These are phyloP conservation scores for Uncinocarpus reesii DNA, from an alignment of 2,329 filamentous ascomycete genomes.

Conservation along the genomic window DNA sequence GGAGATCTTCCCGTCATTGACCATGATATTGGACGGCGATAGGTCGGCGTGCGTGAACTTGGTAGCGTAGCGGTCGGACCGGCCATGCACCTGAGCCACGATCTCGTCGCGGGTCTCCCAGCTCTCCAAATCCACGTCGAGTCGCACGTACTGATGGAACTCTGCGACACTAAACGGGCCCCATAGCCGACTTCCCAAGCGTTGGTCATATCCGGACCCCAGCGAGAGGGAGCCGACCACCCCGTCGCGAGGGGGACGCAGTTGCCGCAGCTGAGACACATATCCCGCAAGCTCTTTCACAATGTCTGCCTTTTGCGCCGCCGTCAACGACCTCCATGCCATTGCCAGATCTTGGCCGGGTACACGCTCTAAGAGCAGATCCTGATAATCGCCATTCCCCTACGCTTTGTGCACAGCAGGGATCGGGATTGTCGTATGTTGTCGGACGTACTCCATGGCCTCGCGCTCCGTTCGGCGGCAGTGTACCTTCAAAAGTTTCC, in stretches of 20 bases:
- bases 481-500: conserved; percentile 6
- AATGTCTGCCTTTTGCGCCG: conserved; percentile 5
- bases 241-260: conserved; percentile 10
- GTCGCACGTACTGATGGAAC: conserved; percentile 4
- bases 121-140: conserved; percentile 1
- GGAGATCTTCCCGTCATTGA: conserved; percentile 20
- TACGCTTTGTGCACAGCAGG: conserved; percentile 9
- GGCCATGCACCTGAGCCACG: conserved; percentile 2
- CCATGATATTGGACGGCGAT: conserved; percentile 27
- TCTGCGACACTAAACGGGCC: conserved; percentile 3
- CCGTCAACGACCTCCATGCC: conserved; percentile 7
- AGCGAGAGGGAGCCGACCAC: conserved; percentile 6
- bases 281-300: conserved; percentile 9
- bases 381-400: not conserved
- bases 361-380: conserved; percentile 4
- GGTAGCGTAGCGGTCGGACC: conserved; percentile 2
- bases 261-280: conserved; percentile 7
- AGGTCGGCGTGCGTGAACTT: conserved; percentile 29
- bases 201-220: not conserved
- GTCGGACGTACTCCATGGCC: conserved; percentile 7
- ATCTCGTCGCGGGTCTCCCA: conserved; percentile 2
- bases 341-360: conserved; percentile 2
- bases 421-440: conserved; percentile 11
- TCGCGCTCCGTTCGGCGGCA: conserved; percentile 6
- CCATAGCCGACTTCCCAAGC: conserved; percentile 1